Evolutionary conservation across 768 basidiomycete genomes (phyloP).

Genomic region (Multifurca ochricompacta): DNA sequence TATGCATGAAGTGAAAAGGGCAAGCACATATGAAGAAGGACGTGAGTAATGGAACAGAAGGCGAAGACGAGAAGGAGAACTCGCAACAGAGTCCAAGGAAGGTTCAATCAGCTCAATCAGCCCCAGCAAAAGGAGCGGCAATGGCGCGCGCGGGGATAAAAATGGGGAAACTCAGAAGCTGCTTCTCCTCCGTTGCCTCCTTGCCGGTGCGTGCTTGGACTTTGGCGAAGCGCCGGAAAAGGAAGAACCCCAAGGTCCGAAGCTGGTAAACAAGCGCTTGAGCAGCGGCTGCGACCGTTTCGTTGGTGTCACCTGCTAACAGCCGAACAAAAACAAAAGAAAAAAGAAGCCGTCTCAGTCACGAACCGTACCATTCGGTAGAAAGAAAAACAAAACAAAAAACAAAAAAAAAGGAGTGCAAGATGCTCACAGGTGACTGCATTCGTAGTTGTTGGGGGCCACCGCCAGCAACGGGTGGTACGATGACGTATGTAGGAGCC

Average conservation of each 20-base stretch:
- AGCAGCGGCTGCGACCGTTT: slow-evolving; percentile 16
- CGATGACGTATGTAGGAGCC: slow-evolving; percentile 13
- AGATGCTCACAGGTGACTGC: slow-evolving; percentile 9
- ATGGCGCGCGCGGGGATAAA: background rate
- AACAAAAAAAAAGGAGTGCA: slow-evolving; percentile 2
- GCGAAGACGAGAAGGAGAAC: background rate
- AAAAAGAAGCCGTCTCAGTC: background rate
- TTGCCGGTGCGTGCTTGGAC: background rate
- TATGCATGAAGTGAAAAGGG: background rate
- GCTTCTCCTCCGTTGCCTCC: slow-evolving; percentile 10
- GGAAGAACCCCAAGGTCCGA: slow-evolving; percentile 12
- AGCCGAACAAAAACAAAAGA: background rate
- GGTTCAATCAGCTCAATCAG: background rate
- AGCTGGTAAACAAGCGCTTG: slow-evolving; percentile 17
- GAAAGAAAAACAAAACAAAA: no score
- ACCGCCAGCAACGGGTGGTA: background rate
- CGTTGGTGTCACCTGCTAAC: slow-evolving; percentile 1
- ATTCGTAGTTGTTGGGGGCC: slow-evolving; percentile 4
- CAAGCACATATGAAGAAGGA: background rate
- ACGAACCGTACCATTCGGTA: background rate
- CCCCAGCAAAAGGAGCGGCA: background rate
- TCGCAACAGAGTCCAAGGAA: background rate
- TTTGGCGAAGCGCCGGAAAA: slow-evolving; percentile 12
- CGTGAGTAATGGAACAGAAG: slow-evolving; percentile 1
- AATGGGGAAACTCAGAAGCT: slow-evolving; percentile 1